Conservation (phyloP, 495 filamentous ascomycete species). For the Pseudomonodictys pantanalensis region DNA sequence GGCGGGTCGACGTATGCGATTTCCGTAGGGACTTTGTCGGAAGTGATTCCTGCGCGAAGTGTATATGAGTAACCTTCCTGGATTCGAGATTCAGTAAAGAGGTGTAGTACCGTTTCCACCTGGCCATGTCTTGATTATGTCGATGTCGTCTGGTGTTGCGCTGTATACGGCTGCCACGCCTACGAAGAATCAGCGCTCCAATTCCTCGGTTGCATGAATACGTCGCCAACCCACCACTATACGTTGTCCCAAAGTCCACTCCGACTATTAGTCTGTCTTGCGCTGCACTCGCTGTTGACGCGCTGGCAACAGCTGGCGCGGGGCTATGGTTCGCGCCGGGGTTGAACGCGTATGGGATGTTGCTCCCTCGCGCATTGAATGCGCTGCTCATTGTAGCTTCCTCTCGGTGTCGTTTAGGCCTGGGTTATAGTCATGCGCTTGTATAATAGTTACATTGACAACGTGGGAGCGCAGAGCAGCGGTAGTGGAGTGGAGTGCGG, state of each 20-base stretch:
- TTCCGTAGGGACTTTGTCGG: slow-evolving; percentile 48
- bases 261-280: slow-evolving; percentile 41
- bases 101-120: slow-evolving; percentile 55
- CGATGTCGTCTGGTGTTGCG: slow-evolving; percentile 70
- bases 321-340: slow-evolving; percentile 25
- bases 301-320: slow-evolving; percentile 6
- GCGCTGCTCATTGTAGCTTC: slow-evolving; percentile 12
- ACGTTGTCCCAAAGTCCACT: slow-evolving; percentile 46
- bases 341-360: slow-evolving; percentile 30
- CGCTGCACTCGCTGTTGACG: slow-evolving; percentile 7
- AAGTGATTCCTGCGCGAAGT: slow-evolving; percentile 37
- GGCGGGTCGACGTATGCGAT: slow-evolving; percentile 39
- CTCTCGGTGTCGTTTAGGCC: background rate
- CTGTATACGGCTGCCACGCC: slow-evolving; percentile 75
- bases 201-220: background rate
- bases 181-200: slow-evolving; percentile 8
- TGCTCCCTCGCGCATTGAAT: slow-evolving; percentile 15
- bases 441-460: background rate
- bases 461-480: background rate
- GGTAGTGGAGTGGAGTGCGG: background rate
- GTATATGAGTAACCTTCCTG: slow-evolving; percentile 16
- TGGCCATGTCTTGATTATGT: slow-evolving; percentile 80
- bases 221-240: slow-evolving; percentile 30
- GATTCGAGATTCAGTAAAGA: slow-evolving; percentile 13
- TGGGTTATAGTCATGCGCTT: background rate